Evolutionary conservation across 257 asterid genomes (phyloP), one percentile per base, ranked within the genome.

Genomic region (Euphrasia confusa): DNA sequence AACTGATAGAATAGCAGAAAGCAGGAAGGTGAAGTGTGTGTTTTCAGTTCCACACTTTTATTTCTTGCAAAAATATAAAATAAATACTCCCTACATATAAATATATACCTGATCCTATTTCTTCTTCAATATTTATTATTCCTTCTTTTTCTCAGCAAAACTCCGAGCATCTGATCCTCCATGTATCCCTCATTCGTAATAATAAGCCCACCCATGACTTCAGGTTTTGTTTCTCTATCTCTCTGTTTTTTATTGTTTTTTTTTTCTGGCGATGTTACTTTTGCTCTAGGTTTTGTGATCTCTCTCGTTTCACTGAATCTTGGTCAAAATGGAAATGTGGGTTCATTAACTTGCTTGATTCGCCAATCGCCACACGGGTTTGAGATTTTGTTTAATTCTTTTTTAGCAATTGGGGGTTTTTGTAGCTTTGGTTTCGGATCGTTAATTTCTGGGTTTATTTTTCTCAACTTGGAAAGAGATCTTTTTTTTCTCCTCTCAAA

Each of bases 1-100:
- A 75, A 79, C 72, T 75, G 75, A 72, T 68, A 21, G 64, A 66
- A n/a, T 72, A 72, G 74, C 74, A 72, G 76, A 75, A 65, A 72
- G 68, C 68, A 72, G 77, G 81, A 65, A 73, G 84, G 80, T 73
- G 81, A 75, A 79, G 79, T 72, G 84, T 72, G 80, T 72, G 74
- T 78, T 66, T 76, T 75, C 81, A 67, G 77, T 76, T 73, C 73
- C 78, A 44, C 71, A 68, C 62, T 72, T 62, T 65, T 6, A 67
- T 59, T 10, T 58, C 75, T 35, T 68, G 68, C 76, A 32, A 67
- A 48, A 48, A 18, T 37, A 37, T 3, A 30, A 30, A 30, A 30
- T 30, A 3, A 28, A 2, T 28, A 28, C 32, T 2, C 4, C 0
- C 70, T 50, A 10, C 50, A 33, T 67, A 58, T 70, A 30, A n/a